phyloP scores from a whole-genome alignment of 805 yeast species.

The Saturnispora saitoi region DNA sequence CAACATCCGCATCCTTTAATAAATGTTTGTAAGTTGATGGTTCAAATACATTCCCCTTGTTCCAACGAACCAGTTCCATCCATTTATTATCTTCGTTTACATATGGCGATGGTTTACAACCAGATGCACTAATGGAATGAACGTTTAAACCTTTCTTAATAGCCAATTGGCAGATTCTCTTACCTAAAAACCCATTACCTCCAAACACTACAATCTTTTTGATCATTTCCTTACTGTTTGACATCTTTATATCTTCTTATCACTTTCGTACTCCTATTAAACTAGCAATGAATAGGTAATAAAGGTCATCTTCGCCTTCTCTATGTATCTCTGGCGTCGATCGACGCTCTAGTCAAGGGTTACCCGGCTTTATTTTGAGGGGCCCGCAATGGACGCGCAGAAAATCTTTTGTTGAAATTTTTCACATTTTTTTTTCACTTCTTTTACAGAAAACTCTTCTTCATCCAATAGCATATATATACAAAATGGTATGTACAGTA shows the following conservation, averaged over 20 bases:
- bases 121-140: constrained; percentile 52
- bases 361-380: not conserved
- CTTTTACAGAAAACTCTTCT: not conserved
- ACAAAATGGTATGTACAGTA: constrained; percentile 16
- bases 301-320: no score
- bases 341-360: not conserved
- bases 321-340: no score
- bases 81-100: constrained; percentile 32
- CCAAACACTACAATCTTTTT: constrained; percentile 57
- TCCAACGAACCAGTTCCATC: constrained; percentile 58
- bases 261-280: no score
- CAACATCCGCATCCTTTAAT: constrained; percentile 46
- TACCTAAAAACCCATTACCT: constrained; percentile 78
- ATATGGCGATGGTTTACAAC: constrained; percentile 37
- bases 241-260: not conserved
- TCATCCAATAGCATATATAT: constrained; percentile 8
- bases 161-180: constrained; percentile 61
- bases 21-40: constrained; percentile 46
- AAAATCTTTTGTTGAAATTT: not conserved
- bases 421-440: constrained; percentile 1
- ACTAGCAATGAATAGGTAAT: no score
- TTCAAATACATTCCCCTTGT: constrained; percentile 56
- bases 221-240: not conserved
- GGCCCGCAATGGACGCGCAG: not conserved
- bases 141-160: constrained; percentile 56